Evolutionary conservation across 2,329 filamentous ascomycete genomes (phyloP), one percentile per base, ranked within the genome.

Genomic region (Aspergillus niger): DNA sequence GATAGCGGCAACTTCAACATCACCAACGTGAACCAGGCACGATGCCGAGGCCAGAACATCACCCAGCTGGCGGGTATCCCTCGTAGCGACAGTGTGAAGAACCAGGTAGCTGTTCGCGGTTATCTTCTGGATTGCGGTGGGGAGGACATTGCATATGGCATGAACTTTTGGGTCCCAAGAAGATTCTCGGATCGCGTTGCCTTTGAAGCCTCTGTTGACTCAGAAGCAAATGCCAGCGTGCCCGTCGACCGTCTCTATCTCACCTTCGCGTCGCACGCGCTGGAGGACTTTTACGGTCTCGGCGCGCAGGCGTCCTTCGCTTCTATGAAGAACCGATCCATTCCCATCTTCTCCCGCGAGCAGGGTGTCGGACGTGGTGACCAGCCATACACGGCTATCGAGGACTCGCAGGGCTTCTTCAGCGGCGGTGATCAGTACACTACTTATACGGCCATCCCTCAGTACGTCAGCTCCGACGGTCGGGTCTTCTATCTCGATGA

Each of bases 311-410:
- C 56, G 6, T 70, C 67, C 10, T 70, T 68, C 24, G 64, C 67
- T 0, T 70, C 68, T 2, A 58, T 69, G 61, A 70, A 70, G 47
- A 70, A 69, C 39, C 67, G 63, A 36, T 63, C 67, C 0, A 65
- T 69, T 11, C 67, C 68, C 1, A 67, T 70, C 17, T 69, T 70
- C 55, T 66, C 66, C 2, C 63, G 68, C 7, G 68, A 70, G 38
- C 66, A 68, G 41, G 68, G 68, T 22, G 68, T 70, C 11, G 67
- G 68, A 11, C 67, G 68, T 22, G 68, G 68, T 15, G 68, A 70
- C 22, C 59, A 70, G 56, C 68, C 67, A 0, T 63, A 64, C 10
- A 69, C 67, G 8, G 28, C 48, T 8, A 62, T 26, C 22, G 47
- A 49, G 47, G 47, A 49, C 13, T 49, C 59, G n/a, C 57, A 66